phyloP scores from a whole-genome alignment of 2,329 filamentous ascomycete species.

The Xylaria hypoxylon region DNA sequence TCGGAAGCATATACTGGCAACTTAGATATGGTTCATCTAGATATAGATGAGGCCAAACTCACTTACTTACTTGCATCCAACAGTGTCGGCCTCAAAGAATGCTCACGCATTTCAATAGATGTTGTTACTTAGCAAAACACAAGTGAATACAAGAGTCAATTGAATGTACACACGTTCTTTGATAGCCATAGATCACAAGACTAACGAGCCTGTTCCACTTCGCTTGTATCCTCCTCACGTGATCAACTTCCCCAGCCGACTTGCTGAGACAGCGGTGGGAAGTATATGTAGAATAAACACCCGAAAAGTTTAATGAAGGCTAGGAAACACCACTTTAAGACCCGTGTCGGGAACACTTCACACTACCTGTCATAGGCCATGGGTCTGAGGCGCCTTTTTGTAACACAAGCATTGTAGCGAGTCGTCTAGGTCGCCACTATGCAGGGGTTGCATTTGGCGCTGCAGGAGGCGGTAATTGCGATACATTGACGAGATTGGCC shows the following conservation, averaged over 20 bases:
- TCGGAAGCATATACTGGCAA: not conserved
- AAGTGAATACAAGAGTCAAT: not conserved
- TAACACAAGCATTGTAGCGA: slow-evolving; percentile 13
- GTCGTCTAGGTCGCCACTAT: slow-evolving; percentile 10
- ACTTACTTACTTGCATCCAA: not conserved
- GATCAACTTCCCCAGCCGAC: slow-evolving; percentile 1
- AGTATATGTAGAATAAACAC: slow-evolving; percentile 2
- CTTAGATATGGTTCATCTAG: too few relatives aligned
- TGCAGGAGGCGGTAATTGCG: slow-evolving; percentile 6
- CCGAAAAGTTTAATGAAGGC: not conserved
- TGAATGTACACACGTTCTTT: not conserved
- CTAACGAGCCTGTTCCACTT: not conserved
- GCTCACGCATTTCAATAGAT: not conserved
- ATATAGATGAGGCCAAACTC: not conserved
- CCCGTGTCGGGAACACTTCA: not conserved
- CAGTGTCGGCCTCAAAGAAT: not conserved
- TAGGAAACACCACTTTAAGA: slow-evolving; percentile 2
- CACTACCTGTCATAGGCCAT: not conserved
- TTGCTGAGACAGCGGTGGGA: not conserved
- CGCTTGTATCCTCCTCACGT: slow-evolving; percentile 8
- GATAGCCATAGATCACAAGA: not conserved
- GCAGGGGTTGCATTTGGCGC: slow-evolving; percentile 24
- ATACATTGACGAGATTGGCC: not conserved
- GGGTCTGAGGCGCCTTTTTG: not conserved
- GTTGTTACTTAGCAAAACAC: not conserved